Evolutionary conservation across 2,329 filamentous ascomycete genomes (phyloP).

Genomic region (Talaromyces rugulosus): DNA sequence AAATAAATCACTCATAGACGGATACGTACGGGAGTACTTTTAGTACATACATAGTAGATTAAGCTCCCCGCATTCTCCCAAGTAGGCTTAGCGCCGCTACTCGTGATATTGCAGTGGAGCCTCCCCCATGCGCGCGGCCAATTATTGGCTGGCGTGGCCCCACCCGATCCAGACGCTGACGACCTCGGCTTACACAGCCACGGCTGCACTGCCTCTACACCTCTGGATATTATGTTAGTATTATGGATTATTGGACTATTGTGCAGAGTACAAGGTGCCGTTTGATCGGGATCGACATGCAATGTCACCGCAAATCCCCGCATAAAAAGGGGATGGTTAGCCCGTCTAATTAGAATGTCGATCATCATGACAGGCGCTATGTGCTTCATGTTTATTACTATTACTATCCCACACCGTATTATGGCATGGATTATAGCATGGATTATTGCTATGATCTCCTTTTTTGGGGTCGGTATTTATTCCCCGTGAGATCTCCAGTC

Average conservation of each 20-base stretch:
- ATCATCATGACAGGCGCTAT: neutral
- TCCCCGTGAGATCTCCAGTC: neutral
- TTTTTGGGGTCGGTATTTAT: neutral
- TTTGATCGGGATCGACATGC: neutral
- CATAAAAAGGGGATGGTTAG: neutral
- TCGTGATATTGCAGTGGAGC: neutral
- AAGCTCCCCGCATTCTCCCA: neutral
- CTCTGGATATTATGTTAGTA: neutral
- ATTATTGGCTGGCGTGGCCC: neutral
- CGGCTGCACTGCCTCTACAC: neutral
- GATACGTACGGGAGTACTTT: too few relatives aligned
- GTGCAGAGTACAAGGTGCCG: too few relatives aligned
- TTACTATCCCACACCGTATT: neutral
- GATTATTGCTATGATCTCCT: neutral
- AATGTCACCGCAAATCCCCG: neutral
- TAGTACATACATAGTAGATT: neutral
- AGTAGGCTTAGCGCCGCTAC: neutral
- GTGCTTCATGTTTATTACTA: neutral
- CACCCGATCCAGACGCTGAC: neutral
- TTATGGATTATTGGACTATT: neutral
- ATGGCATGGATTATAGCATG: neutral
- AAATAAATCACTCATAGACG: too few relatives aligned
- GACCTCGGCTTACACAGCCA: neutral
- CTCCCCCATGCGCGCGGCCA: neutral
- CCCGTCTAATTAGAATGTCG: neutral